A percentile compares a stretch with the other conserved stretches of the same genome.
Conservation (phyloP, 2,329 filamentous ascomycete species). For the Aureobasidium vineae region DNA sequence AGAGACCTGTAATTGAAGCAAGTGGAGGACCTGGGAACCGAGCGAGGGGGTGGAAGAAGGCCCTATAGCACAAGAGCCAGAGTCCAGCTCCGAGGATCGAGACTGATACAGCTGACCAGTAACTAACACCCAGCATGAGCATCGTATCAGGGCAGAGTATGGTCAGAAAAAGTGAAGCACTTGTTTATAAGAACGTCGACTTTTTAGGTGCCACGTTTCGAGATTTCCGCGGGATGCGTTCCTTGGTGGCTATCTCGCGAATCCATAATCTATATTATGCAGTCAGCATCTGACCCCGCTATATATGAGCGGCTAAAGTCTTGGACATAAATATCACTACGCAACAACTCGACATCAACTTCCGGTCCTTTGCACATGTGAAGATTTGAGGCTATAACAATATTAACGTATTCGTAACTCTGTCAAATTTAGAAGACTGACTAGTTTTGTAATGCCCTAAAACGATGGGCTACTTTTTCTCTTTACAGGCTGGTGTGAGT, state of each 20-base stretch:
- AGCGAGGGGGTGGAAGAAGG: slow-evolving; percentile 25
- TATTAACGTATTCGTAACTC: not conserved
- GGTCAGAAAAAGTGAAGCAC: not conserved
- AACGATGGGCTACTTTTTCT: not conserved
- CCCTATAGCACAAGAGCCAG: slow-evolving; percentile 7
- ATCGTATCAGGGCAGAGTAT: not conserved
- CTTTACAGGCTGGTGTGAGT: not conserved
- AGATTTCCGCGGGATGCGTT: not conserved
- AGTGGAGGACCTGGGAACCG: slow-evolving; percentile 24
- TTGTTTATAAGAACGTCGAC: not conserved
- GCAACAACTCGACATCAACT: not conserved
- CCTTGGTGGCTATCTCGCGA: not conserved
- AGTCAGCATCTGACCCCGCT: not conserved
- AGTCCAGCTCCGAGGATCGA: not conserved
- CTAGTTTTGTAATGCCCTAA: not conserved
- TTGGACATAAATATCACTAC: not conserved
- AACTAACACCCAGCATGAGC: not conserved
- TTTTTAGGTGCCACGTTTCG: not conserved
- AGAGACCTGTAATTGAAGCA: slow-evolving; percentile 12
- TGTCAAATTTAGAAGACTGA: not conserved
- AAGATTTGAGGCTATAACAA: not conserved
- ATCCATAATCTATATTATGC: not conserved
- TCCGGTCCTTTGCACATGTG: not conserved
- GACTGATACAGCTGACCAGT: not conserved
- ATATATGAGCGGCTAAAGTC: not conserved